Percentiles rank a stretch among this genome's conserved stretches.
Conservation (phyloP, 305 asterid species). For the Lippia alba region DNA sequence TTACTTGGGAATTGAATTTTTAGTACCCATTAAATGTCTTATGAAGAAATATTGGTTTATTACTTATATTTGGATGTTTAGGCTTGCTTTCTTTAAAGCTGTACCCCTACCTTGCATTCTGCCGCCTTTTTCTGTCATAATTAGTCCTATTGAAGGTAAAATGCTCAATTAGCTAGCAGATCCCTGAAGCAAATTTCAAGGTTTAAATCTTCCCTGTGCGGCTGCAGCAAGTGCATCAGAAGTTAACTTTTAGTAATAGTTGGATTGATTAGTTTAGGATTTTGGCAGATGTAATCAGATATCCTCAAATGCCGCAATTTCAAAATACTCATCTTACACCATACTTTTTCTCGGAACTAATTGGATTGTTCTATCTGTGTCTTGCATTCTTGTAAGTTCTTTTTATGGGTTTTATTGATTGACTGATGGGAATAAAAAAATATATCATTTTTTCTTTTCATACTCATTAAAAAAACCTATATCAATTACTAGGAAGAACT, state of each 20-base stretch:
- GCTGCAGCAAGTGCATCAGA: slow-evolving; percentile 10
- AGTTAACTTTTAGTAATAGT: not conserved
- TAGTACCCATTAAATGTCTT: slow-evolving; percentile 19
- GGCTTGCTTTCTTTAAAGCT: not conserved
- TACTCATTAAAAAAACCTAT: not conserved
- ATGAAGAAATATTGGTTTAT: not conserved
- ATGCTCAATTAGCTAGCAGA: slow-evolving; percentile 8
- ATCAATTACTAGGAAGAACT: slow-evolving; percentile 76
- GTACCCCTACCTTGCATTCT: not conserved
- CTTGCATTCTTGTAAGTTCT: slow-evolving; percentile 15
- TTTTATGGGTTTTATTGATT: slow-evolving; percentile 15
- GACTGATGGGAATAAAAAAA: slow-evolving; percentile 18
- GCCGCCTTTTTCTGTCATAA: not conserved
- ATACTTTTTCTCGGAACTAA: not conserved
- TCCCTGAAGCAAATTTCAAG: not conserved
- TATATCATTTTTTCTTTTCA: not conserved
- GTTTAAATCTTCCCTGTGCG: slow-evolving; percentile 4
- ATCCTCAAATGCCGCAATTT: not conserved
- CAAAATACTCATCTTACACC: not conserved
- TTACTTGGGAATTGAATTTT: slow-evolving; percentile 22
- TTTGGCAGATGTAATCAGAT: not conserved
- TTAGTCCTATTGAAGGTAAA: not conserved
- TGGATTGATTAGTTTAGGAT: not conserved
- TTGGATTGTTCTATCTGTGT: slow-evolving; percentile 26
- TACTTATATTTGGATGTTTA: not conserved